A percentile compares a stretch with the other conserved stretches of the same genome.
phyloP scores from a whole-genome alignment of 2,329 filamentous ascomycete species.

The Metarhizium robertsii region DNA sequence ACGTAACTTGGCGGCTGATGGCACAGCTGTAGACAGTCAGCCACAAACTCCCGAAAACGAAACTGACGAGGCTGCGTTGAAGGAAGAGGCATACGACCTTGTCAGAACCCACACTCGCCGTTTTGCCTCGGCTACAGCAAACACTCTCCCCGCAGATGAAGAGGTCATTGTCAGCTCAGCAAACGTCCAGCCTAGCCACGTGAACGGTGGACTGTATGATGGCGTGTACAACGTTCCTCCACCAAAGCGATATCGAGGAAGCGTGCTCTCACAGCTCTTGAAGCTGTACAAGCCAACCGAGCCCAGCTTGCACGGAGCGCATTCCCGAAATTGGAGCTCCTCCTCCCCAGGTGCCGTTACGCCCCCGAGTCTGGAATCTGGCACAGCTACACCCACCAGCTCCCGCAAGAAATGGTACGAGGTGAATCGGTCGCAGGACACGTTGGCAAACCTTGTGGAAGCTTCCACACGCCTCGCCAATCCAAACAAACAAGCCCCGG shows the following conservation, averaged over 20 bases:
- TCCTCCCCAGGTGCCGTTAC: conserved; percentile 18
- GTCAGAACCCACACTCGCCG: conserved; percentile 31
- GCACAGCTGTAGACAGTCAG: background rate
- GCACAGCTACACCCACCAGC: conserved; percentile 31
- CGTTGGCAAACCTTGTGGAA: conserved; percentile 35
- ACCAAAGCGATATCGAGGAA: conserved; percentile 32
- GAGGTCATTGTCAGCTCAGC: conserved; percentile 8
- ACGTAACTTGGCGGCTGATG: conserved; percentile 15
- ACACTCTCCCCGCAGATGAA: conserved; percentile 6
- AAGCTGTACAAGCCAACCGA: conserved; percentile 35
- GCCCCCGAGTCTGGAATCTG: conserved; percentile 26
- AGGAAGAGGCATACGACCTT: conserved; percentile 31
- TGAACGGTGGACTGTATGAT: conserved; percentile 30
- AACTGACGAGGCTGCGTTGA: background rate
- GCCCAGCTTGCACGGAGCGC: conserved; percentile 5
- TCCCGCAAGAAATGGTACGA: conserved; percentile 39
- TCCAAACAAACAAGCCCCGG: conserved; percentile 10
- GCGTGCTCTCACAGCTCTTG: conserved; percentile 35
- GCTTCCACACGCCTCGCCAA: conserved; percentile 27
- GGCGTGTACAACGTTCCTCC: conserved; percentile 31
- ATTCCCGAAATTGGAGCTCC: conserved; percentile 14
- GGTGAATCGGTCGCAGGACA: conserved; percentile 36
- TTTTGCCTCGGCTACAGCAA: conserved; percentile 9
- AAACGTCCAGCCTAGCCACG: conserved; percentile 18
- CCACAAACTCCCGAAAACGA: conserved; percentile 2